phyloP scores from a whole-genome alignment of 2,329 filamentous ascomycete species.

The Colletotrichum navitas region DNA sequence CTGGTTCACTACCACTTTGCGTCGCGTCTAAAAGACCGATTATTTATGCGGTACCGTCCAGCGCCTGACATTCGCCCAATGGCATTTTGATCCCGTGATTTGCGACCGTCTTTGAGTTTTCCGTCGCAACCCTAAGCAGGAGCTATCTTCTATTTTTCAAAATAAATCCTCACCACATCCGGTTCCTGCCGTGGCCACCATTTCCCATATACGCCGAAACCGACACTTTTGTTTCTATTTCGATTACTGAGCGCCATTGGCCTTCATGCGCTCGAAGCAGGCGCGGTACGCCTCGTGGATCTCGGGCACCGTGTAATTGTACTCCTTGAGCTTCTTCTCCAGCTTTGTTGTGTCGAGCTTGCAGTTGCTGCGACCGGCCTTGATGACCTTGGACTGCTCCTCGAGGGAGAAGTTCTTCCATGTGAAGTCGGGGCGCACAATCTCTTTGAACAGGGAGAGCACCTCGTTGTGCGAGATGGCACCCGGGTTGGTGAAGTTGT shows the following conservation, averaged over 20 bases:
- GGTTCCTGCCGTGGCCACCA: constrained; percentile 5
- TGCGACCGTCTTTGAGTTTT: background rate
- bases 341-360: constrained; percentile 73
- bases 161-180: background rate
- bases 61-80: constrained; percentile 9
- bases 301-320: constrained; percentile 69
- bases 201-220: constrained; percentile 18
- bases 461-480: constrained; percentile 80
- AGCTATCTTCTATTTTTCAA: background rate
- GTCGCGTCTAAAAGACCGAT: background rate
- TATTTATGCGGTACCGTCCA: background rate
- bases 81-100: constrained; percentile 8
- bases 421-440: constrained; percentile 69
- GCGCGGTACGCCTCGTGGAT: constrained; percentile 71
- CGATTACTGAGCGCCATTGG: constrained; percentile 62
- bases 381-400: constrained; percentile 76
- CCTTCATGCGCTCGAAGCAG: constrained; percentile 75
- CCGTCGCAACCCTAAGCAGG: background rate
- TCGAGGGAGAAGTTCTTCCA: constrained; percentile 77
- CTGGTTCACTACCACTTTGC: background rate
- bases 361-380: constrained; percentile 76
- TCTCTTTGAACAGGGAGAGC: constrained; percentile 71
- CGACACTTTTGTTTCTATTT: background rate
- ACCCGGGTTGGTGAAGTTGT: constrained; percentile 79
- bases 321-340: constrained; percentile 69